Percentiles rank a stretch among this genome's conserved stretches.
These are phyloP conservation scores for Chytridiales sp. DNA, from an alignment of 371 early-diverging fungal species.

Conservation along the genomic window DNA sequence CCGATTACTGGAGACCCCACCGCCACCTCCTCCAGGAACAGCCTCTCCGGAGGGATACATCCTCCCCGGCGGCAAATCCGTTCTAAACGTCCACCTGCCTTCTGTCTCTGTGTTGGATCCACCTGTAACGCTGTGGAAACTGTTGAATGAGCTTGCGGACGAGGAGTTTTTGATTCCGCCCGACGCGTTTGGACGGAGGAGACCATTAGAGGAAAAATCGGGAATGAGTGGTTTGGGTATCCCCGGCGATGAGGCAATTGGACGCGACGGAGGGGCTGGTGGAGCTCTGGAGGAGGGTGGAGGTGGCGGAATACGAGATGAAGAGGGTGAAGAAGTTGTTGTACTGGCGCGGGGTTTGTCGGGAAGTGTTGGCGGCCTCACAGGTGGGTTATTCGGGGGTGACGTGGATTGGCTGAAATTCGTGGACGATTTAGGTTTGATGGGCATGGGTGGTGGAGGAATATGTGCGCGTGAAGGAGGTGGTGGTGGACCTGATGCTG, in stretches of 20 bases:
- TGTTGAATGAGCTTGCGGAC: too few relatives aligned
- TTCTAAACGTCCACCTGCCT: conserved; percentile 36
- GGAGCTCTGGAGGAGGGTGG: conserved; percentile 10
- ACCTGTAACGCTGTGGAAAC: not conserved
- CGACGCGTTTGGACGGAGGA: too few relatives aligned
- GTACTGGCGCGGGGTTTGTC: too few relatives aligned
- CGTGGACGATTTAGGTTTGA: too few relatives aligned
- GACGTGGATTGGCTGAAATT: too few relatives aligned
- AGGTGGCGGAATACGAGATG: conserved; percentile 2
- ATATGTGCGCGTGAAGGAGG: conserved; percentile 10
- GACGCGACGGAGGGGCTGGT: conserved; percentile 15
- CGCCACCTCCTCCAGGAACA: conserved; percentile 1
- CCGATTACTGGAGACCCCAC: too few relatives aligned
- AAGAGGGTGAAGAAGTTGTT: not conserved
- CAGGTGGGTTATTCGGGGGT: too few relatives aligned
- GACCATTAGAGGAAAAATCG: too few relatives aligned
- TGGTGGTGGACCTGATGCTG: conserved; percentile 11
- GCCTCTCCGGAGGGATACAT: conserved; percentile 22
- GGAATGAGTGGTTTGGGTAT: too few relatives aligned
- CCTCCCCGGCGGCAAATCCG: conserved; percentile 38
- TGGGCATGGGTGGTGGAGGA: too few relatives aligned
- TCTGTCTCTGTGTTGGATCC: conserved; percentile 20
- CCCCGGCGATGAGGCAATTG: conserved; percentile 7
- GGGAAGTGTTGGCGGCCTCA: too few relatives aligned
- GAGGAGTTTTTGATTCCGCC: too few relatives aligned